Conservation (phyloP, 1,284 basidiomycete genomes). For the Melampsora larici-populina region DNA sequence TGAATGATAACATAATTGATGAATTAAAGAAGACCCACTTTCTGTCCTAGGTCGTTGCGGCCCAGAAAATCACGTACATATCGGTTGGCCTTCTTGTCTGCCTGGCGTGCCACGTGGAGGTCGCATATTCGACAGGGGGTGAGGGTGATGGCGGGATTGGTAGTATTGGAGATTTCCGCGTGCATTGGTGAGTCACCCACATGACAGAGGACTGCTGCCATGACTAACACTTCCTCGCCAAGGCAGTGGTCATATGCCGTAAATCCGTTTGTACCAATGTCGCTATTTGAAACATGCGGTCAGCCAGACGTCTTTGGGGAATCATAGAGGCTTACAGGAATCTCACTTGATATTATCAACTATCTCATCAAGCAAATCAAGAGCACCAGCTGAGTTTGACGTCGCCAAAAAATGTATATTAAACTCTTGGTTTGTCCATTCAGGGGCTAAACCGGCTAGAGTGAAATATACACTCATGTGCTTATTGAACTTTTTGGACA, state of each 20-base stretch:
- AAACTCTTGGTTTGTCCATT: no score
- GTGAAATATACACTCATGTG: not conserved
- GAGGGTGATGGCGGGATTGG: not conserved
- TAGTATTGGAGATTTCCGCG: no score
- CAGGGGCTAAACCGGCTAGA: not conserved
- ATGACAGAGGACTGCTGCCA: not conserved
- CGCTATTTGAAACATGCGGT: no score
- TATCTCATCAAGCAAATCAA: not conserved
- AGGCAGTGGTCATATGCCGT: no score
- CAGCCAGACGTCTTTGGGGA: no score
- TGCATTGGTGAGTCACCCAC: not conserved
- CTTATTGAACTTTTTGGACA: not conserved
- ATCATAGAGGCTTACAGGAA: no score
- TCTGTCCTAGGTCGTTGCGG: not conserved
- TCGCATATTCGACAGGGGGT: not conserved
- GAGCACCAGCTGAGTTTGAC: not conserved
- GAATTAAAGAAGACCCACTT: not conserved
- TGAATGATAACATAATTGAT: not conserved
- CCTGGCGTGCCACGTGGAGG: not conserved
- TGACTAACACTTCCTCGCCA: not conserved
- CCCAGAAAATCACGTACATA: not conserved
- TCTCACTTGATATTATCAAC: conserved; percentile 6
- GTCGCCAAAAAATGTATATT: no score
- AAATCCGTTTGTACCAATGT: no score
- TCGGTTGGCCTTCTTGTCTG: not conserved